Evolutionary conservation across 441 rosid species (phyloP).

Genomic region (Manihot esculenta): DNA sequence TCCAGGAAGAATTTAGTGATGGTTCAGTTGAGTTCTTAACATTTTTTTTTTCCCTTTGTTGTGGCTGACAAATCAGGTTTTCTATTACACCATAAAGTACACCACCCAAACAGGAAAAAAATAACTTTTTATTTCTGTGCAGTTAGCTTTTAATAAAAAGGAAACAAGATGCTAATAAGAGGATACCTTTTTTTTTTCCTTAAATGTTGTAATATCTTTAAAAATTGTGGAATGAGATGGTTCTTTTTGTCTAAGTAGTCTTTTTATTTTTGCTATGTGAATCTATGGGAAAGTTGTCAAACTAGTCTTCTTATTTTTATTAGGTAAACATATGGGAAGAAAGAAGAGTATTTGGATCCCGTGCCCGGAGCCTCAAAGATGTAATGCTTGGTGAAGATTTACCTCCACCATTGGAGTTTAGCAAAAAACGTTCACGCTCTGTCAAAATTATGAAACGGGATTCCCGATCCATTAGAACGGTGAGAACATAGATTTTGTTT

Average conservation of each 20-base stretch:
- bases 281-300: slow-evolving; percentile 59
- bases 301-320: slow-evolving; percentile 1
- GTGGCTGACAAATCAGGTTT: background rate
- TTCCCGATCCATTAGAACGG: slow-evolving; percentile 79
- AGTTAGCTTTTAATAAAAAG: background rate
- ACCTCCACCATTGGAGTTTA: slow-evolving; percentile 67
- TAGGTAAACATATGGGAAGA: slow-evolving; percentile 94
- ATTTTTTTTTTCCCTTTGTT: background rate
- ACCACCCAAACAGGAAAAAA: background rate
- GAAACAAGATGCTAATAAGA: background rate
- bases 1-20: background rate
- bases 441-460: slow-evolving; percentile 77
- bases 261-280: slow-evolving; percentile 39
- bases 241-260: slow-evolving; percentile 9
- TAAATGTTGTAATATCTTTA: slow-evolving; percentile 2
- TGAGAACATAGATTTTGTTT: slow-evolving; percentile 27
- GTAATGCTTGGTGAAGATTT: slow-evolving; percentile 75
- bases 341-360: slow-evolving; percentile 90
- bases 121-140: too few relatives aligned
- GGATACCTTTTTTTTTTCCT: background rate
- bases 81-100: background rate
- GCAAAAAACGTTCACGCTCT: slow-evolving; percentile 76
- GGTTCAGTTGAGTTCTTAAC: slow-evolving; percentile 9
- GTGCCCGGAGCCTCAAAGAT: slow-evolving; percentile 59
- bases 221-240: background rate